Evolutionary conservation across 2,329 filamentous ascomycete genomes (phyloP), one percentile per base, ranked within the genome.

Genomic region (Aureobasidium mangrovei): DNA sequence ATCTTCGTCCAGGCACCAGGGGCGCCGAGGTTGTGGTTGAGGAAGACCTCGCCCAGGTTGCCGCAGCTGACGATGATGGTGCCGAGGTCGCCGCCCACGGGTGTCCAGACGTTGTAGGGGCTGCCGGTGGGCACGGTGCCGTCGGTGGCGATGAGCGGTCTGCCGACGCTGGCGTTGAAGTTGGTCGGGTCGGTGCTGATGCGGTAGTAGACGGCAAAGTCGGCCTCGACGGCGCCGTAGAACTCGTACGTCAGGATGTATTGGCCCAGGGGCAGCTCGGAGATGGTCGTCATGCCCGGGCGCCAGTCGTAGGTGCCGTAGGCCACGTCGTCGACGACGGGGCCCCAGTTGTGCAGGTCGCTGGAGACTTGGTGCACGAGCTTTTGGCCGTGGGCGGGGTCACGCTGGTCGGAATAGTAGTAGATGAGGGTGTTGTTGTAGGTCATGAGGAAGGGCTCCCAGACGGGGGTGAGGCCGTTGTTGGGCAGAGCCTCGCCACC

Each of bases 401-500:
- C 82, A 35, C 84, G 77, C 64, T 88, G 85, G 66, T 88, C 85
- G 1, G 83, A 82, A 70, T 87, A 88, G 72, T 85, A 88, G 61
- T 77, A 72, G 35, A 87, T 76, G 18, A 88, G 69, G 49, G 79
- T 72, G 52, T 78, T 74, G 54, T 84, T 69, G 64, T 82, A 76
- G 42, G 76, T 71, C 64, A 77, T 75, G 40, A 88, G 68, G 65
- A 84, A 86, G 0, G 85, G 85, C 65, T 88, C 85, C 85, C 85
- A 88, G 24, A 88, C 80, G 0, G 84, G 82, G 0, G 82, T 84
- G 36, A 81, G 65, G 1, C 81, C 84, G 62, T 88, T 85, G 62
- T 80, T 76, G 3, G 83, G 78, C 0, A 72, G 62, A 2, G 83
- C 82, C 44, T 74, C 74, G n/a, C 82, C 82, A 33, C 84, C 85